phyloP scores from a whole-genome alignment of 148 eudicot species.

The Rhododendron kiyosumense region DNA sequence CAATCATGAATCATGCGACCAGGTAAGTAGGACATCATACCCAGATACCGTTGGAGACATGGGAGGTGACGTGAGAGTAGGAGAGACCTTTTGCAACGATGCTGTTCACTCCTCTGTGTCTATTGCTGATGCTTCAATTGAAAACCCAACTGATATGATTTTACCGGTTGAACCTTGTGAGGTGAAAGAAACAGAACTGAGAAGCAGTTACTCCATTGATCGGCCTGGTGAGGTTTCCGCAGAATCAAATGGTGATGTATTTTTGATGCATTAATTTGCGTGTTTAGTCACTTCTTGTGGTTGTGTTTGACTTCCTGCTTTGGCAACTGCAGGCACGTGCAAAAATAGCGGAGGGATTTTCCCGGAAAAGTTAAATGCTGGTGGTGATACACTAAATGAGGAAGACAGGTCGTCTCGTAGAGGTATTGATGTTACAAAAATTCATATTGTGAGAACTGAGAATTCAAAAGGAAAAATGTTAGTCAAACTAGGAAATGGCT shows the following conservation, averaged over 20 bases:
- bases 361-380: neutral
- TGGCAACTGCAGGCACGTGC: constrained; percentile 15
- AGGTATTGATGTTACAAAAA: constrained; percentile 10
- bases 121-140: neutral
- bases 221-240: constrained; percentile 12
- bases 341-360: neutral
- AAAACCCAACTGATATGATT: constrained; percentile 8
- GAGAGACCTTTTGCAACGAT: neutral
- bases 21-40: neutral
- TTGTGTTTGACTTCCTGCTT: neutral
- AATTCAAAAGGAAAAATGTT: neutral
- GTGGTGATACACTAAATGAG: constrained; percentile 9
- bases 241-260: constrained; percentile 29
- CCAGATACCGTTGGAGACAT: neutral
- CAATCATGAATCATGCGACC: constrained; percentile 14
- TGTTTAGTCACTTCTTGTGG: neutral
- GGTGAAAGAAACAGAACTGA: constrained; percentile 20
- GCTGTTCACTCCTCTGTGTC: neutral
- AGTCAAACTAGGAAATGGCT: neutral
- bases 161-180: constrained; percentile 14
- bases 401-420: neutral
- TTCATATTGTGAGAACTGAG: neutral
- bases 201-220: constrained; percentile 8
- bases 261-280: neutral
- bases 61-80: constrained; percentile 6